Base-by-base conservation (phyloP, 345 rosid genomes). In the Crucihimalaya himalaica region DNA sequence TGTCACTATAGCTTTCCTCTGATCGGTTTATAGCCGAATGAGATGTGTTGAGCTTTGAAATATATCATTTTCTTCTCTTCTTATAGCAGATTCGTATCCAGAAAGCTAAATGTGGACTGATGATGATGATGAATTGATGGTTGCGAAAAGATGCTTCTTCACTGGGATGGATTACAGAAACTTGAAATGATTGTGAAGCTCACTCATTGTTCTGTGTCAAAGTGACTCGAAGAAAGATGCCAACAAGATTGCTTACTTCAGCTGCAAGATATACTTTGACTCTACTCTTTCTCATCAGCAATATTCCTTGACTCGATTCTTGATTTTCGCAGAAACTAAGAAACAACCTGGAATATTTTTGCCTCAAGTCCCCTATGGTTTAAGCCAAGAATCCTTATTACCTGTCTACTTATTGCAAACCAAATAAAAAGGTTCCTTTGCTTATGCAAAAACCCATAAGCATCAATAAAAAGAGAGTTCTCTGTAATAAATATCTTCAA, bases 201-300 rank as follows among this genome's bases (percentile, higher is more conserved):
- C 31, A 7, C 21, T 58, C 37, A 50, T 58, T 66, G 61, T 28
- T 66, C 43, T 74, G 58, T 66, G 20, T 19, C 7, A 20, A 58
- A 37, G 18, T 65, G 72, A 57, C 34, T 16, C 3, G 53, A 74
- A 27, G 72, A 27, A 14, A 57, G 47, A 59, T 50, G 67, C 60
- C 66, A 39, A 35, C 68, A 75, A 68, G 74, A 52, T 75, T 23
- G 74, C 28, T 70, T 70, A 63, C 80, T 70, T 70, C 28, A 76
- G 46, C 75, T 19, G 66, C 66, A 76, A 76, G 80, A 70, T 70
- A 76, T 76, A 70, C 80, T 76, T 76, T 63, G 71, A 65, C 66
- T 15, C 43, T 63, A 70, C 52, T 63, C 80, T 54, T 70, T 70
- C 71, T 76, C 79, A 76, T 63, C 70, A 76, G 35, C 43, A 63